A percentile compares a stretch with the other conserved stretches of the same genome.
Conservation (phyloP, 768 basidiomycete genomes). For the Rhodotorula toruloides region DNA sequence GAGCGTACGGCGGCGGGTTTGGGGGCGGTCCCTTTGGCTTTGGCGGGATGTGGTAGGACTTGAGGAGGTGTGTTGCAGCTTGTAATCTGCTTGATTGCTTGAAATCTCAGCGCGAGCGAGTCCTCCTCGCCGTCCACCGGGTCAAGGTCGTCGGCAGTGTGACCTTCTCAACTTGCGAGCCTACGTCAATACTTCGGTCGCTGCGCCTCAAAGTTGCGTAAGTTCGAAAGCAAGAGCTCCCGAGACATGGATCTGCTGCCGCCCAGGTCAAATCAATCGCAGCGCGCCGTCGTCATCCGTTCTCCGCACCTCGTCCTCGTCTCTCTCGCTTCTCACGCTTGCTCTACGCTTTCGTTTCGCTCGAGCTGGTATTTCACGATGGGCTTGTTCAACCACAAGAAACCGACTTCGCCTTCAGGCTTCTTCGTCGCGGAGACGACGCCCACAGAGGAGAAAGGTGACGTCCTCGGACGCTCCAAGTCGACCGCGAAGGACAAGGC, state of each 20-base stretch:
- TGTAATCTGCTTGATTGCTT: too few relatives aligned
- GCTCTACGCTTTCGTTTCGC: background rate
- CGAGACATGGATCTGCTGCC: background rate
- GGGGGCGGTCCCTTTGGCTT: background rate
- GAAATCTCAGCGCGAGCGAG: too few relatives aligned
- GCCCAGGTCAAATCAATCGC: too few relatives aligned
- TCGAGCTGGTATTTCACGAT: too few relatives aligned
- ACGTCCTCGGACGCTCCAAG: background rate
- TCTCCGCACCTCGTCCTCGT: background rate
- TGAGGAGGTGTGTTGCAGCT: too few relatives aligned
- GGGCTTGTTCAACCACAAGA: conserved; percentile 27
- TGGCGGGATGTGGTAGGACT: too few relatives aligned
- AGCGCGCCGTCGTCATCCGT: background rate
- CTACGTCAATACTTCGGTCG: too few relatives aligned
- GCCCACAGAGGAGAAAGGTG: background rate
- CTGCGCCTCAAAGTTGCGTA: too few relatives aligned
- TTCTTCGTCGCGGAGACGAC: conserved; percentile 12
- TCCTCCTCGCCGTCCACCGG: too few relatives aligned
- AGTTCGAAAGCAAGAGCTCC: too few relatives aligned
- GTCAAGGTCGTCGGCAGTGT: too few relatives aligned
- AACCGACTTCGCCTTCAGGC: conserved; percentile 27
- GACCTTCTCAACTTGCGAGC: too few relatives aligned
- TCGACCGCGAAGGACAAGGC: background rate
- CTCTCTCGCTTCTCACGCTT: background rate
- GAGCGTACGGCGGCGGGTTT: background rate